A percentile compares a stretch with the other conserved stretches of the same genome.
These are phyloP conservation scores for Asterella californica DNA, from an alignment of 225 moss, liverwort and hornwort species.

Conservation along the genomic window DNA sequence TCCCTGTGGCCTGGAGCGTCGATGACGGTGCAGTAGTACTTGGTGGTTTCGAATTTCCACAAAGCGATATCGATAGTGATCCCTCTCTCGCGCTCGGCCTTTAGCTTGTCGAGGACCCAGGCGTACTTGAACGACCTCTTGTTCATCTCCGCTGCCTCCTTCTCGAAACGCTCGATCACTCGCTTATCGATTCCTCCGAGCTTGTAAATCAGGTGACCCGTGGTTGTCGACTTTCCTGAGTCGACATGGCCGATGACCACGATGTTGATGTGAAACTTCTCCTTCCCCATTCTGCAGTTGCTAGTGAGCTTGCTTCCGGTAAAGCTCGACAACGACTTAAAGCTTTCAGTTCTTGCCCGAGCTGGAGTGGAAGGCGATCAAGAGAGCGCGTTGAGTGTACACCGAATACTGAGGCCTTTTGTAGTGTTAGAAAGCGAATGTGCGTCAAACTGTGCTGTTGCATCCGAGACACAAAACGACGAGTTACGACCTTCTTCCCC, in stretches of 20 bases:
- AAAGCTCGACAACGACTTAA: too few relatives aligned
- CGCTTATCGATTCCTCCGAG: slow-evolving; percentile 60
- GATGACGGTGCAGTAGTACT: slow-evolving; percentile 48
- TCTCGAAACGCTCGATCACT: slow-evolving; percentile 59
- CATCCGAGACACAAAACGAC: too few relatives aligned
- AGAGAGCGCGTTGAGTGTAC: too few relatives aligned
- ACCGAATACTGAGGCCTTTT: too few relatives aligned
- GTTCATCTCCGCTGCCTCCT: slow-evolving; percentile 62
- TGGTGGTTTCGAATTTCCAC: slow-evolving; percentile 57
- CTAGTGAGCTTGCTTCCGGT: background rate
- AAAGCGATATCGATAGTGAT: slow-evolving; percentile 54
- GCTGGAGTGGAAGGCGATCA: too few relatives aligned
- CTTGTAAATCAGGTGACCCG: slow-evolving; percentile 57
- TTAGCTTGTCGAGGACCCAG: slow-evolving; percentile 60
- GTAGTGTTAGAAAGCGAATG: too few relatives aligned
- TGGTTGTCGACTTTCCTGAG: slow-evolving; percentile 59
- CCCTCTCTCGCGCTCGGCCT: slow-evolving; percentile 61
- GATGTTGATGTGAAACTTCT: slow-evolving; percentile 57
- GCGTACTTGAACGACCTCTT: slow-evolving; percentile 63
- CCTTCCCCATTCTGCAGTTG: slow-evolving; percentile 42
- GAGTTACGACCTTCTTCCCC: too few relatives aligned
- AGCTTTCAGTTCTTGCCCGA: too few relatives aligned
- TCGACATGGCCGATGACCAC: slow-evolving; percentile 62
- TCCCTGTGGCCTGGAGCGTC: slow-evolving; percentile 54
- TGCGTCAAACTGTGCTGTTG: too few relatives aligned